phyloP scores from a whole-genome alignment of 441 rosid species.

The Pelargonium australe region DNA sequence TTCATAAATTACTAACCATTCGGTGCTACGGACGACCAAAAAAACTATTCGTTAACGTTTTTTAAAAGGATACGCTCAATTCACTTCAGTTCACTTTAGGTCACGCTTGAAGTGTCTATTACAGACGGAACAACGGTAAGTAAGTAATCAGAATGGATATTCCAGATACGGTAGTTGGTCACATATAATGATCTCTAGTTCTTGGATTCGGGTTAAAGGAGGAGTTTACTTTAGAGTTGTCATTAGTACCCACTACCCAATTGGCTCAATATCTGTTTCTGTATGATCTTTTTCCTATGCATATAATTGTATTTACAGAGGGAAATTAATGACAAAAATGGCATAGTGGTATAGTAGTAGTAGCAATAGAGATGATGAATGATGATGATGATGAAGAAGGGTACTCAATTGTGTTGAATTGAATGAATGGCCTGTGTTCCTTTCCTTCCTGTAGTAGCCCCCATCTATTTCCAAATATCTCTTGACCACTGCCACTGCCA shows the following conservation, averaged over 20 bases:
- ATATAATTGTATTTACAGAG: neutral
- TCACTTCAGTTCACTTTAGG: too few species aligned
- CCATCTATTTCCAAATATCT: neutral
- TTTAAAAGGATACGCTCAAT: too few species aligned
- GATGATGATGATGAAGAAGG: neutral
- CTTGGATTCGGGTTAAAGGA: neutral
- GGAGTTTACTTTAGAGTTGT: neutral
- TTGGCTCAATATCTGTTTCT: too few species aligned
- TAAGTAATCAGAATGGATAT: too few species aligned
- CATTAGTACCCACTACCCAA: neutral
- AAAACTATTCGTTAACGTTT: too few species aligned
- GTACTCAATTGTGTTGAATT: constrained; percentile 5
- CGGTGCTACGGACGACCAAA: too few species aligned
- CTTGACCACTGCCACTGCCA: neutral
- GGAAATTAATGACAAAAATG: neutral
- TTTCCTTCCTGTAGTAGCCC: too few species aligned
- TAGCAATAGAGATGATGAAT: neutral
- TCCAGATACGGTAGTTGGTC: too few species aligned
- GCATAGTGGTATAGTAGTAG: neutral
- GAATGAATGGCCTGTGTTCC: neutral
- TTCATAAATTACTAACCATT: too few species aligned
- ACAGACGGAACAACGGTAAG: too few species aligned
- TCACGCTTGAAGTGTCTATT: too few species aligned
- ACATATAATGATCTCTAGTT: neutral
- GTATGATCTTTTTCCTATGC: neutral